Base-by-base conservation (phyloP, 495 filamentous ascomycete species). In the Lentithecium fluviatile region DNA sequence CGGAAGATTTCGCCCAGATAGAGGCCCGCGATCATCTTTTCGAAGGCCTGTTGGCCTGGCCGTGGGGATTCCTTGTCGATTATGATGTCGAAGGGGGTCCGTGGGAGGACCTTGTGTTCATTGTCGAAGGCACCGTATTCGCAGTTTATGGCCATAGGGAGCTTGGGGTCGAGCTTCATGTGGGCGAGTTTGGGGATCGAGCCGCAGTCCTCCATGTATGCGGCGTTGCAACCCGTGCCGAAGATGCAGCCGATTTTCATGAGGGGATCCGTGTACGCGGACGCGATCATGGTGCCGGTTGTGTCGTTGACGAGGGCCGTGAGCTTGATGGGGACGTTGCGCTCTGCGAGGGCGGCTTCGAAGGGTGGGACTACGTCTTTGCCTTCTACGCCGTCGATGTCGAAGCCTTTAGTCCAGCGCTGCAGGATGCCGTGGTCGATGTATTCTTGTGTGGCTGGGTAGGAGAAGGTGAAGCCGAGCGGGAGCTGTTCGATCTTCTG, bases 61-160 rank as follows among this genome's bases (percentile, higher is more conserved):
- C 93, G 90, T 17, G 93, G 93, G 6, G 92, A 96, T 70, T 93
- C 88, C 61, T 88, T 86, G 80, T 97, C 93, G 65, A 97, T 88
- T 69, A 88, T 83, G 59, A 88, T 77, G 72, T 97, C 93, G 72
- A 83, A 86, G 50, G 84, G 85, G 21, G 92, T 97, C 32, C 88
- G 87, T 15, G 94, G 95, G 19, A 98, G 85, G 47, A 98, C 88
- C 53, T 88, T 79, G 76, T 93, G 88, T 75, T 98, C 92, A 74
- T 97, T 97, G 76, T 98, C 94, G 71, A 98, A 98, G 50, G 94
- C 95, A 48, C 94, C 94, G 81, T 91, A 98, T 76, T 98, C 94
- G 79, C 94, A 98, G 80, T 98, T 98, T 78, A 98, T 98, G 45
- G 92, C 94, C 76, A 98, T 93, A 47, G 89, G 91, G 71, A 87